Evolutionary conservation across 1,284 basidiomycete species (phyloP).

Genomic region (Puccinia horiana): DNA sequence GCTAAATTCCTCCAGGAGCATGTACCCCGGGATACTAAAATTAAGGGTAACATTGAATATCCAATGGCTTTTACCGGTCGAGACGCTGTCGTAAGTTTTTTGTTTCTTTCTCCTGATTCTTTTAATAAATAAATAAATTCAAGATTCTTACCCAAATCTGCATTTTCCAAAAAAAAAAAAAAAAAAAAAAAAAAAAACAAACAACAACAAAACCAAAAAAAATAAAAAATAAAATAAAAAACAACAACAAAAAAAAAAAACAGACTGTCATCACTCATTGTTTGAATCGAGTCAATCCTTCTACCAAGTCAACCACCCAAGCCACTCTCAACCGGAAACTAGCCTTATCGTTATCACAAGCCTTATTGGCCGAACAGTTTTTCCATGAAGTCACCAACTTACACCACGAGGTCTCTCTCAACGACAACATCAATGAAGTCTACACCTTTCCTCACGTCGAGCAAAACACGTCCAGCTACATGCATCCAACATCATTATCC

Average conservation of each 20-base stretch:
- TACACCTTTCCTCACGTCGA: slow-evolving; percentile 93
- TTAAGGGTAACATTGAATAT: slow-evolving; percentile 86
- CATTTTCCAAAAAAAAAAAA: slow-evolving; percentile 10
- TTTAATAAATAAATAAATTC: background rate
- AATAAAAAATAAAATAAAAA: too few relatives aligned
- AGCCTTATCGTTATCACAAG: slow-evolving; percentile 21
- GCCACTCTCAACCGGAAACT: slow-evolving; percentile 40
- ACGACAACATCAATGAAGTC: slow-evolving; percentile 89
- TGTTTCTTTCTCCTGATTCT: background rate
- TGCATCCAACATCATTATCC: slow-evolving; percentile 60
- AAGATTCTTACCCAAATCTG: background rate
- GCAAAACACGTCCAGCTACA: slow-evolving; percentile 47
- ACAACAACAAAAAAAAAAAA: too few relatives aligned
- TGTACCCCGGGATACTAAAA: slow-evolving; percentile 79
- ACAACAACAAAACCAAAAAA: too few relatives aligned
- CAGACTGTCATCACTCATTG: slow-evolving; percentile 39
- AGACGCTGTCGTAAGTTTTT: slow-evolving; percentile 78
- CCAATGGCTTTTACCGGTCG: slow-evolving; percentile 84
- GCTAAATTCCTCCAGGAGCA: slow-evolving; percentile 83
- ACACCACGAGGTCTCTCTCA: slow-evolving; percentile 65
- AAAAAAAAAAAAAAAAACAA: too few relatives aligned
- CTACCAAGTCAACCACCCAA: slow-evolving; percentile 43
- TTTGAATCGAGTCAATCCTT: slow-evolving; percentile 34
- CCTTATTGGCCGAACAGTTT: slow-evolving; percentile 27
- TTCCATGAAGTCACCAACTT: slow-evolving; percentile 39